Evolutionary conservation across 805 yeast genomes (phyloP).

Genomic region (Saccharomycopsis babjevae): DNA sequence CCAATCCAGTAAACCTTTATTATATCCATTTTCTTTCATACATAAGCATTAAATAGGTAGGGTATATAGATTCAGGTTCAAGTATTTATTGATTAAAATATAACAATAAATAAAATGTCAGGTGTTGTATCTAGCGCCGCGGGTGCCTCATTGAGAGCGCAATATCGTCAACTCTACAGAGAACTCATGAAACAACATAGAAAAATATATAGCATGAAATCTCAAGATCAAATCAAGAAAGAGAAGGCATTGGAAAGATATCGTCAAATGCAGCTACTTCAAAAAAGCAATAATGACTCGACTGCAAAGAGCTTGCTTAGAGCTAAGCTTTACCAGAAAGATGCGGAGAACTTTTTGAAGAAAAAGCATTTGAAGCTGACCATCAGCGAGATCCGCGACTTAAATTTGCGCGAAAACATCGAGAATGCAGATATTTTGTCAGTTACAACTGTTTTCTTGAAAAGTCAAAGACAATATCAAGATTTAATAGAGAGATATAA

Average conservation of each 20-base stretch:
- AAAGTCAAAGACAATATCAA: constrained; percentile 66
- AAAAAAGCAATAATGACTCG: constrained; percentile 26
- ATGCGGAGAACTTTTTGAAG: not conserved
- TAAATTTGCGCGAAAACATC: constrained; percentile 1
- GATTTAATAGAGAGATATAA: constrained; percentile 78
- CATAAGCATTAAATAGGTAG: not conserved
- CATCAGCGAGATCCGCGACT: not conserved
- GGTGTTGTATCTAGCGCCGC: not conserved
- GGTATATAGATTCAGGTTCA: not conserved
- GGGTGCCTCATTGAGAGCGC: not conserved
- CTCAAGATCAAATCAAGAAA: constrained; percentile 33
- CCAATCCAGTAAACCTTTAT: not conserved
- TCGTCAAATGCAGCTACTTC: constrained; percentile 36
- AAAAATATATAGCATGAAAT: constrained; percentile 24
- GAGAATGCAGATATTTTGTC: not conserved
- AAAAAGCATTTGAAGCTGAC: not conserved
- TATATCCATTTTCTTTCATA: too few species aligned
- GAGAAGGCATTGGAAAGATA: constrained; percentile 39
- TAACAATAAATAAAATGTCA: not conserved
- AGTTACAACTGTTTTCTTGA: constrained; percentile 33
- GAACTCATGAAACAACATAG: constrained; percentile 14
- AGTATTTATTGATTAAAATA: not conserved
- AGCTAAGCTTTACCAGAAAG: not conserved
- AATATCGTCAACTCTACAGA: constrained; percentile 9
- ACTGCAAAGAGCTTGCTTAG: not conserved